These are phyloP conservation scores for Exophiala phaeomuriformis DNA, from an alignment of 2,329 filamentous ascomycete species.

Conservation along the genomic window DNA sequence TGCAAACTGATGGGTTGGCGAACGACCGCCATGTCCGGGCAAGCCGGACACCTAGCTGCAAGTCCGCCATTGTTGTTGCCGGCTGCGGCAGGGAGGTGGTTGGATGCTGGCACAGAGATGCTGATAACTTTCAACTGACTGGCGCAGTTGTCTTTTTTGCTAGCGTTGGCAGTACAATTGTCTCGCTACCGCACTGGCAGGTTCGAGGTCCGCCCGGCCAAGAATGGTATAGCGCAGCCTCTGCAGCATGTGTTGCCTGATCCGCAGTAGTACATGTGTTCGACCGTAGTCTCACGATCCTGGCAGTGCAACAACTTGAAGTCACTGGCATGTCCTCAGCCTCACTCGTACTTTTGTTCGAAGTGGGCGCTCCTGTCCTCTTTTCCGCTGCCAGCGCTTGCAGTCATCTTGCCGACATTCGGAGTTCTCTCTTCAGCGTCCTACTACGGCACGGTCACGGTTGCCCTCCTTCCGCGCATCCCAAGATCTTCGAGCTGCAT, in stretches of 20 bases:
- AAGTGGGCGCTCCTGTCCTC: neutral
- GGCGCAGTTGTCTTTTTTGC: neutral
- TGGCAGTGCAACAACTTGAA: no score
- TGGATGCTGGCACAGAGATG: neutral
- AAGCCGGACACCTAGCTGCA: conserved; percentile 7
- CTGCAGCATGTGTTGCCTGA: neutral
- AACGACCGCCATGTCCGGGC: conserved; percentile 12
- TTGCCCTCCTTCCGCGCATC: neutral
- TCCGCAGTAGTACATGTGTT: no score
- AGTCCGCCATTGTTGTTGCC: conserved; percentile 9
- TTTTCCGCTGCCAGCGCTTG: neutral
- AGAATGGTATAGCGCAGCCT: conserved; percentile 1
- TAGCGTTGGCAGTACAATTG: neutral
- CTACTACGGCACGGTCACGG: neutral
- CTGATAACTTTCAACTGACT: neutral
- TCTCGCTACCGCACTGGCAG: neutral
- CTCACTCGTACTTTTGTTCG: neutral
- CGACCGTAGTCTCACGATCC: no score
- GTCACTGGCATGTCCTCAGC: no score
- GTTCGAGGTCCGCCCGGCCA: neutral
- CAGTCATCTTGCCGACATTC: neutral
- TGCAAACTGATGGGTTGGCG: conserved; percentile 15
- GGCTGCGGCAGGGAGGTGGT: neutral
- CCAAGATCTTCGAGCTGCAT: neutral
- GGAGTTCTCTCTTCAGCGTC: neutral